These are phyloP conservation scores for Sarocladiaceae sp. DNA, from an alignment of 2,329 filamentous ascomycete species.

Conservation along the genomic window DNA sequence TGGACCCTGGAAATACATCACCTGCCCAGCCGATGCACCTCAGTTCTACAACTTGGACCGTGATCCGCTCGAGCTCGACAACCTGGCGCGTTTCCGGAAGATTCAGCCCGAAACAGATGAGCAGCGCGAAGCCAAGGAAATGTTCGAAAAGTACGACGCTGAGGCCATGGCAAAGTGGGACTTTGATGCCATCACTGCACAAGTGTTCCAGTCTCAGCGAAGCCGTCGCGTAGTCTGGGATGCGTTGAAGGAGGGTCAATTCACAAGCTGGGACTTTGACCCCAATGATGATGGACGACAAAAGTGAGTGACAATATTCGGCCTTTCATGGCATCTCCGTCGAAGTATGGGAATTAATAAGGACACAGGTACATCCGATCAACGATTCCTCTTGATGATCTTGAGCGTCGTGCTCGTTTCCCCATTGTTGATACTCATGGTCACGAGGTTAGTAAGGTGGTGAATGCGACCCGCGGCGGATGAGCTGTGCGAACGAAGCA, in stretches of 20 bases:
- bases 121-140: slow-evolving; percentile 41
- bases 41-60: slow-evolving; percentile 76
- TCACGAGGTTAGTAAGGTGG: slow-evolving; percentile 37
- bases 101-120: slow-evolving; percentile 32
- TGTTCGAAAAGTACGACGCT: slow-evolving; percentile 63
- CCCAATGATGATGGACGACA: slow-evolving; percentile 65
- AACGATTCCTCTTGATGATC: slow-evolving; percentile 73
- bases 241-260: slow-evolving; percentile 70
- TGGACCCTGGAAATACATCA: slow-evolving; percentile 86
- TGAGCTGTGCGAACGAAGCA: neutral
- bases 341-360: slow-evolving; percentile 23
- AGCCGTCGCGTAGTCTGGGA: slow-evolving; percentile 75
- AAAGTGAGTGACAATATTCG: slow-evolving; percentile 44
- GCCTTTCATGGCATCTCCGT: neutral
- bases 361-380: slow-evolving; percentile 75
- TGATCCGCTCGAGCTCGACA: slow-evolving; percentile 74
- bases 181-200: slow-evolving; percentile 68
- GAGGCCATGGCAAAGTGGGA: slow-evolving; percentile 79
- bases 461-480: slow-evolving; percentile 29
- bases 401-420: slow-evolving; percentile 72
- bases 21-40: slow-evolving; percentile 76
- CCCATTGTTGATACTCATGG: slow-evolving; percentile 59
- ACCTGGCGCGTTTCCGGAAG: slow-evolving; percentile 54
- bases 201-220: slow-evolving; percentile 74
- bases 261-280: slow-evolving; percentile 83